A percentile compares a stretch with the other conserved stretches of the same genome.
These are phyloP conservation scores for Hibiscus syriacus DNA, from an alignment of 345 rosid species.

Conservation along the genomic window DNA sequence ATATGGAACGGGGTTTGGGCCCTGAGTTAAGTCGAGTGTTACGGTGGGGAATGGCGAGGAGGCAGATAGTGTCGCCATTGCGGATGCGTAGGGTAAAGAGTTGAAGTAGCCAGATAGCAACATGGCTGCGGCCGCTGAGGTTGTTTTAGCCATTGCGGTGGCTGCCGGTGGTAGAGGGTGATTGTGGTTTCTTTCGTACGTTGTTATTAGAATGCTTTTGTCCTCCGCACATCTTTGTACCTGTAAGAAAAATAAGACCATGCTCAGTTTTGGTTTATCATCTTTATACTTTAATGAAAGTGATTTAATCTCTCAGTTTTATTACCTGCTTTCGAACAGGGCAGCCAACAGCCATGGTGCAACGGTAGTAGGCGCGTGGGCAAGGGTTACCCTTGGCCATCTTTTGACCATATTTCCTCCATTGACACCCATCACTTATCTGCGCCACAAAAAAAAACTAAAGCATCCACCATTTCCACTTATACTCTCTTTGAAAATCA, in stretches of 20 bases:
- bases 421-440: conserved; percentile 77
- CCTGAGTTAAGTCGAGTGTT: conserved; percentile 78
- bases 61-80: conserved; percentile 76
- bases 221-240: conserved; percentile 93
- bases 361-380: conserved; percentile 81
- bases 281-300: too few relatives aligned
- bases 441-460: conserved; percentile 7
- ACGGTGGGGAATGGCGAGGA: conserved; percentile 85
- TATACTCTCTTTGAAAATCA: too few relatives aligned
- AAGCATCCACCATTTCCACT: too few relatives aligned
- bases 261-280: too few relatives aligned
- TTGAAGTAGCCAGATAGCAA: conserved; percentile 44
- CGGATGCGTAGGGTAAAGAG: conserved; percentile 49
- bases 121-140: conserved; percentile 85
- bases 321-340: conserved; percentile 74
- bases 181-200: conserved; percentile 93
- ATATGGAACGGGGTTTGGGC: conserved; percentile 33
- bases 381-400: conserved; percentile 82
- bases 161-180: conserved; percentile 96
- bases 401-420: conserved; percentile 86
- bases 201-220: conserved; percentile 65
- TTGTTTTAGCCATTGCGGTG: conserved; percentile 77
- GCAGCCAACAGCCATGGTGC: conserved; percentile 80
- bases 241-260: conserved; percentile 19
- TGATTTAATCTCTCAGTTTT: too few relatives aligned